Evolutionary conservation across 2,329 filamentous ascomycete genomes (phyloP).

Genomic region (Neocatenulostroma microsporum): DNA sequence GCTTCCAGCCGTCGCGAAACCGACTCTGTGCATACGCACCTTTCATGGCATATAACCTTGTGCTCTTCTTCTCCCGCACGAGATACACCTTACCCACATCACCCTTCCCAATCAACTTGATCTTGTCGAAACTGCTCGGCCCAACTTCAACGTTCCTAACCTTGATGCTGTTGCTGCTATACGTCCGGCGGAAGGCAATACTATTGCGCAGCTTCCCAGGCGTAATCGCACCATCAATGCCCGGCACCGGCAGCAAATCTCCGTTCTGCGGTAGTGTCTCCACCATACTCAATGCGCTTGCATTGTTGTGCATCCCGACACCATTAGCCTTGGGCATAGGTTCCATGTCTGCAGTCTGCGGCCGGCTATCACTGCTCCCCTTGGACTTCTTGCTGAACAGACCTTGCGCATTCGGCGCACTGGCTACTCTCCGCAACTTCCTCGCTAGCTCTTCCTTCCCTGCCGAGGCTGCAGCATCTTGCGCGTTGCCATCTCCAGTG

Average conservation of each 20-base stretch:
- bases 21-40: constrained; percentile 47
- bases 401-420: constrained; percentile 93
- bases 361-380: constrained; percentile 51
- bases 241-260: constrained; percentile 31
- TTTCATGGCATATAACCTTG: constrained; percentile 95
- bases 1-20: constrained; percentile 1
- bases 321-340: constrained; percentile 49
- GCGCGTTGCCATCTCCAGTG: constrained; percentile 52
- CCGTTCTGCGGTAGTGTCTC: too few species aligned
- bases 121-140: constrained; percentile 95
- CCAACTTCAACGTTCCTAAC: constrained; percentile 94
- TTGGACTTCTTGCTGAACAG: constrained; percentile 53
- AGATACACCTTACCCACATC: constrained; percentile 98
- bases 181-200: constrained; percentile 81
- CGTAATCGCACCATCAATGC: constrained; percentile 54
- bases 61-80: constrained; percentile 96
- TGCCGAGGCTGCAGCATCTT: constrained; percentile 60
- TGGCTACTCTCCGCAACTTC: constrained; percentile 87
- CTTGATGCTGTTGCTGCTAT: constrained; percentile 99
- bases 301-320: constrained; percentile 34
- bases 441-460: constrained; percentile 91
- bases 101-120: constrained; percentile 97
- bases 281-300: constrained; percentile 46
- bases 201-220: constrained; percentile 58
- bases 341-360: constrained; percentile 56